Conservation (phyloP, 768 basidiomycete species). For the Leucosporidium scottii region DNA sequence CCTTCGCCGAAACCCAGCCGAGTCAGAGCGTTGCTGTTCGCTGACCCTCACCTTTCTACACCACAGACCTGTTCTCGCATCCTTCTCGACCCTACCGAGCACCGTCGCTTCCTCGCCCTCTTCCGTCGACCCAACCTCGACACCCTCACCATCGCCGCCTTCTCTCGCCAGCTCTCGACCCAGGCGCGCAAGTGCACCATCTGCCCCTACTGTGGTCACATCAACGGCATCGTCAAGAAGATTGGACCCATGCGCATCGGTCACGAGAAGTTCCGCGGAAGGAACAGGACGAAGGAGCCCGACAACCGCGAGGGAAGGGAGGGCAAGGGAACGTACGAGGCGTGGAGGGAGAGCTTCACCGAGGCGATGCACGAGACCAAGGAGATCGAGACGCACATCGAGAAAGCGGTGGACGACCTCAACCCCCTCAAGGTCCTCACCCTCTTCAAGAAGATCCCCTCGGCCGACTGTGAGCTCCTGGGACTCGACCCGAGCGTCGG, state of each 20-base stretch:
- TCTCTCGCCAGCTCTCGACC: constrained; percentile 76
- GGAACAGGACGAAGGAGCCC: constrained; percentile 82
- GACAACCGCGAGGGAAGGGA: constrained; percentile 64
- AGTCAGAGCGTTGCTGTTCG: background rate
- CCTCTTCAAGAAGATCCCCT: constrained; percentile 82
- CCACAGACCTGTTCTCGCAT: constrained; percentile 76
- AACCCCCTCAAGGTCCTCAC: constrained; percentile 90
- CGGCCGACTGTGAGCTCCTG: constrained; percentile 92
- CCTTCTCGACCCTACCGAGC: constrained; percentile 76
- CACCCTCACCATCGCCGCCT: constrained; percentile 75
- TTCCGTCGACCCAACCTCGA: constrained; percentile 86
- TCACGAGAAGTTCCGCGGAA: constrained; percentile 93
- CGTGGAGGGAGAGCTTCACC: constrained; percentile 53
- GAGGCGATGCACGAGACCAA: constrained; percentile 78
- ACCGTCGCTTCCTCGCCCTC: constrained; percentile 73
- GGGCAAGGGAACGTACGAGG: constrained; percentile 27
- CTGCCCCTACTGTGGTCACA: constrained; percentile 86
- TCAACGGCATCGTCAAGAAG: constrained; percentile 95
- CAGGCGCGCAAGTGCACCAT: constrained; percentile 82
- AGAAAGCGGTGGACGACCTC: constrained; percentile 85
- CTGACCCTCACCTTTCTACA: background rate
- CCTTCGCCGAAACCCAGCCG: background rate
- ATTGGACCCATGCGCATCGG: constrained; percentile 89
- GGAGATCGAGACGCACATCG: constrained; percentile 73
- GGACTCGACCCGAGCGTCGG: constrained; percentile 82